Conservation (phyloP, 208 protist genomes). For the Leishmania gerbilli region DNA sequence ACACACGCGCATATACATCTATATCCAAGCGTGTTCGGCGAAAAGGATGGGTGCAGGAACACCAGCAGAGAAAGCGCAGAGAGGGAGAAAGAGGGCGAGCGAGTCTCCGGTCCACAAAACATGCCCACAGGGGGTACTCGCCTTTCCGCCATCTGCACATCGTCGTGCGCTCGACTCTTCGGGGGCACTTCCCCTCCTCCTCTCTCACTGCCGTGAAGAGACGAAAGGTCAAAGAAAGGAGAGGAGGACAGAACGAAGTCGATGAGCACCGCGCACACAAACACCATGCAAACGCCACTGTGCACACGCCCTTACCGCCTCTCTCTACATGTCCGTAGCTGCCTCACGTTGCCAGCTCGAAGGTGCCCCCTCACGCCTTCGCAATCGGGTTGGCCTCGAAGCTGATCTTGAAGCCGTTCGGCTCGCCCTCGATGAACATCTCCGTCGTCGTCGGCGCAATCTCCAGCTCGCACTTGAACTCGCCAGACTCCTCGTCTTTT, state of each 20-base stretch:
- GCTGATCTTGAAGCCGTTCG: slow-evolving; percentile 84
- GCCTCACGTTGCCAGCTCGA: not conserved
- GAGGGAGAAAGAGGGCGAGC: not conserved
- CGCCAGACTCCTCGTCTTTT: slow-evolving; percentile 44
- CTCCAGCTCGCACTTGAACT: slow-evolving; percentile 66
- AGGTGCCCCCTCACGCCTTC: slow-evolving; percentile 17
- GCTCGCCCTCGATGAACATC: slow-evolving; percentile 78
- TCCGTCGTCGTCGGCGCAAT: slow-evolving; percentile 60
- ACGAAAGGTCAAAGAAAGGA: not conserved
- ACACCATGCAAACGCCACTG: not conserved
- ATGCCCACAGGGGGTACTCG: not conserved
- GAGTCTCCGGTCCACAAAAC: not conserved
- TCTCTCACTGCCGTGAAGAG: not conserved
- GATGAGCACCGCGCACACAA: not conserved
- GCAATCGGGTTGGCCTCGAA: slow-evolving; percentile 71
- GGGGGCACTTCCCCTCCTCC: not conserved
- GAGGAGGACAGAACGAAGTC: not conserved
- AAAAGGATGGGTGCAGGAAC: too few species aligned
- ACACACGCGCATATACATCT: not conserved
- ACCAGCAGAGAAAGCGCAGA: not conserved
- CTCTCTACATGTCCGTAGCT: not conserved
- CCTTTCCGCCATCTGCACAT: not conserved
- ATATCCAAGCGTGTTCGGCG: not conserved
- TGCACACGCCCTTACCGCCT: not conserved
- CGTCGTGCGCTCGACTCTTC: not conserved